A percentile compares a stretch with the other conserved stretches of the same genome.
phyloP scores from a whole-genome alignment of 805 yeast genomes.

The Starmerella etchellsii region DNA sequence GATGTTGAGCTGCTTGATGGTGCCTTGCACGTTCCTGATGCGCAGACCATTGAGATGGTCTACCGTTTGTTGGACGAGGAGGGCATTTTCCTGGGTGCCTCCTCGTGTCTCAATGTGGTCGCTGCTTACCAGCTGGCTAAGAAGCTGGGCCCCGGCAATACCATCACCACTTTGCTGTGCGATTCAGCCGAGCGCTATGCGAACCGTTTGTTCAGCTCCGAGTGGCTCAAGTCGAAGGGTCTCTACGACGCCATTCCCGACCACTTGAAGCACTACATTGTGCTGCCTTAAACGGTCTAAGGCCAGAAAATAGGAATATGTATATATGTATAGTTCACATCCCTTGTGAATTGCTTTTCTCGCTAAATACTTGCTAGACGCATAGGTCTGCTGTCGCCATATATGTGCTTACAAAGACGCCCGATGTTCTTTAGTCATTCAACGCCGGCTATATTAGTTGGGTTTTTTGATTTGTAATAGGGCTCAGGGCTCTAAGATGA shows the following conservation, averaged over 20 bases:
- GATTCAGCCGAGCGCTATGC: constrained; percentile 87
- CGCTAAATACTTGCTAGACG: too few relatives aligned
- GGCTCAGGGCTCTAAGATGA: constrained; percentile 17
- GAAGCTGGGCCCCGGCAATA: constrained; percentile 58
- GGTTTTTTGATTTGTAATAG: constrained; percentile 8
- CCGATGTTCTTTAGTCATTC: too few relatives aligned
- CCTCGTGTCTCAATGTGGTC: constrained; percentile 78
- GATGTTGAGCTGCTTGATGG: constrained; percentile 68
- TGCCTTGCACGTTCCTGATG: constrained; percentile 68
- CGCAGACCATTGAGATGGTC: constrained; percentile 68
- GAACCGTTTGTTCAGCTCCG: constrained; percentile 61
- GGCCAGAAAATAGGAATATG: neutral
- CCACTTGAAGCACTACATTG: constrained; percentile 55
- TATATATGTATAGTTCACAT: too few relatives aligned
- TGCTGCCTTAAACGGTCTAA: constrained; percentile 20
- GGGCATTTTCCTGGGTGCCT: constrained; percentile 83
- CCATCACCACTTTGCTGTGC: constrained; percentile 77
- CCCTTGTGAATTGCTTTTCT: too few relatives aligned
- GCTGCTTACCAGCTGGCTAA: constrained; percentile 75
- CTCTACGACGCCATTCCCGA: constrained; percentile 53
- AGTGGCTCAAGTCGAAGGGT: constrained; percentile 62
- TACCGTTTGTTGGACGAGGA: constrained; percentile 76
- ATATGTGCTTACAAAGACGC: too few relatives aligned
- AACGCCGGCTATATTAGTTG: too few relatives aligned
- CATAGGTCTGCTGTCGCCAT: too few relatives aligned